Percentiles rank a stretch among this genome's conserved stretches.
These are phyloP conservation scores for Metschnikowia anglica DNA, from an alignment of 805 yeast genomes.

Conservation along the genomic window DNA sequence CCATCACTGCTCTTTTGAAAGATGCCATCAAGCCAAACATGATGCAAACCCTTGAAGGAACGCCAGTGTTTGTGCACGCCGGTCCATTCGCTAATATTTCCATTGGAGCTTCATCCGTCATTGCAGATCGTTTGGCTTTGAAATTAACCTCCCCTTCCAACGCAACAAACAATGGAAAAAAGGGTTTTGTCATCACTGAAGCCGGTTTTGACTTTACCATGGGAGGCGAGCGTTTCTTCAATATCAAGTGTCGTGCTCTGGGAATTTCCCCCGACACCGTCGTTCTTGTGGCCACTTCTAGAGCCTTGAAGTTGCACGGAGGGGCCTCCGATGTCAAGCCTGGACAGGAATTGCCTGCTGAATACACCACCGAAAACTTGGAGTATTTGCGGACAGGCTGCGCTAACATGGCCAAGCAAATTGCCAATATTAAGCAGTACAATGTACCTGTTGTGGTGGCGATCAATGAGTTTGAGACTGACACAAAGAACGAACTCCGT, in stretches of 20 bases:
- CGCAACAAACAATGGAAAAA: slow-evolving; percentile 44
- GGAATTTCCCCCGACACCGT: slow-evolving; percentile 87
- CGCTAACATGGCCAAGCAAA: slow-evolving; percentile 87
- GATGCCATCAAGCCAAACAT: slow-evolving; percentile 95
- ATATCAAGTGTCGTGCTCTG: slow-evolving; percentile 91
- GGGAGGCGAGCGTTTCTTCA: slow-evolving; percentile 98
- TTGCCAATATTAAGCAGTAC: slow-evolving; percentile 76
- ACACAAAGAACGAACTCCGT: slow-evolving; percentile 75
- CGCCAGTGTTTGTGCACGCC: slow-evolving; percentile 96
- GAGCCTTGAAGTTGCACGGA: slow-evolving; percentile 96
- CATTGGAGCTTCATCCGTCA: slow-evolving; percentile 92
- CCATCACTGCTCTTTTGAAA: slow-evolving; percentile 88
- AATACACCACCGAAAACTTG: slow-evolving; percentile 75
- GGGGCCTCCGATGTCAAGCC: slow-evolving; percentile 98
- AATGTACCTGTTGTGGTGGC: slow-evolving; percentile 95
- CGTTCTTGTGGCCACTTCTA: slow-evolving; percentile 91
- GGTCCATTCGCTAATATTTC: slow-evolving; percentile 98
- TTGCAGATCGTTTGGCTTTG: slow-evolving; percentile 90
- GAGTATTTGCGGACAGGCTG: slow-evolving; percentile 78
- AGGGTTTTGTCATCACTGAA: slow-evolving; percentile 92
- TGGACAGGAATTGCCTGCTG: slow-evolving; percentile 81
- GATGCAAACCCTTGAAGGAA: slow-evolving; percentile 97
- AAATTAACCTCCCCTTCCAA: slow-evolving; percentile 65
- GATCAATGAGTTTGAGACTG: slow-evolving; percentile 82
- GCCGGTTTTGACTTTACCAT: slow-evolving; percentile 98